Evolutionary conservation across 2,329 filamentous ascomycete genomes (phyloP).

Genomic region (Cytospora mali): DNA sequence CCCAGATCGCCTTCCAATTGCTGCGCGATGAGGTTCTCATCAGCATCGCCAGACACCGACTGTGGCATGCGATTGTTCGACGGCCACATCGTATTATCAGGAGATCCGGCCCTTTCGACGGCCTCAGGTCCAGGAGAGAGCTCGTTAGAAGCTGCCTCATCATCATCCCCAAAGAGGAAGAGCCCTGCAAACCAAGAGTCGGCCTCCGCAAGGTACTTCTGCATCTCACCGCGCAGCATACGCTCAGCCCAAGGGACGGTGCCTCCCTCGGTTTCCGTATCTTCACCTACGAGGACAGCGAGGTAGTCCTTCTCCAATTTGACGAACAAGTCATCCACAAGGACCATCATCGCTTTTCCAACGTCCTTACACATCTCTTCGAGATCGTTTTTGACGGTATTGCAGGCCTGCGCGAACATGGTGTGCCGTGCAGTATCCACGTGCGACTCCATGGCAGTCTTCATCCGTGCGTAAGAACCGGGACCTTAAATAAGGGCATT

Average conservation of each 20-base stretch:
- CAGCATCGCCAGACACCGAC: background rate
- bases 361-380: conserved; percentile 36
- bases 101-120: too few species aligned
- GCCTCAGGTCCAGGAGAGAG: too few species aligned
- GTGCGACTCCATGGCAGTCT: conserved; percentile 48
- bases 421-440: conserved; percentile 42
- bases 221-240: background rate
- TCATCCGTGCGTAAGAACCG: conserved; percentile 56
- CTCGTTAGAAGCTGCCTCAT: background rate
- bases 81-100: too few species aligned
- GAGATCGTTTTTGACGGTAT: conserved; percentile 45
- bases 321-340: background rate
- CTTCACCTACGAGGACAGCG: background rate
- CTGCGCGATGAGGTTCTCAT: background rate
- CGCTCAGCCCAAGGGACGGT: background rate
- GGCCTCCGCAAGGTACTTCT: background rate
- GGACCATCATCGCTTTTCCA: background rate
- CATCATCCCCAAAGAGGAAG: too few species aligned
- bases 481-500: conserved; percentile 32
- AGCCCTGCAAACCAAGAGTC: conserved; percentile 1
- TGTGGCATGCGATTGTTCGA: too few species aligned
- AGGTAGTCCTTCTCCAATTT: conserved; percentile 10
- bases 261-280: background rate
- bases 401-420: conserved; percentile 54
- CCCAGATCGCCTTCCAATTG: background rate